Conservation (phyloP, 2,329 filamentous ascomycete species). For the Penicillium sp. region DNA sequence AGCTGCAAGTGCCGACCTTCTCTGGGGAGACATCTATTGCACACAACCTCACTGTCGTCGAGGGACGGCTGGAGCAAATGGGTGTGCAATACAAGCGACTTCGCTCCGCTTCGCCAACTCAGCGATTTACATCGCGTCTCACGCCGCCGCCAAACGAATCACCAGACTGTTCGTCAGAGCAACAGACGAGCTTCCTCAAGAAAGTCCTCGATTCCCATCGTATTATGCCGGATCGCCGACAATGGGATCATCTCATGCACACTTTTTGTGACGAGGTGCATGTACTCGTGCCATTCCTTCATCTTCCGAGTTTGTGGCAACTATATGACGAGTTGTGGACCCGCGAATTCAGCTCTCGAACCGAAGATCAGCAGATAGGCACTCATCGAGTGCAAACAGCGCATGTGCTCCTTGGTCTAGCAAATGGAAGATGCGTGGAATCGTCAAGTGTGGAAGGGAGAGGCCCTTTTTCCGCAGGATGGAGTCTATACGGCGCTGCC, state of each 20-base stretch:
- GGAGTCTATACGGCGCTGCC: slow-evolving; percentile 28
- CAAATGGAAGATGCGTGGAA: slow-evolving; percentile 27
- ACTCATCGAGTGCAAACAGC: slow-evolving; percentile 17
- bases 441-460: slow-evolving; percentile 6
- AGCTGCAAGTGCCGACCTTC: slow-evolving; percentile 17
- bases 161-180: neutral
- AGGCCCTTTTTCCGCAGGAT: slow-evolving; percentile 26
- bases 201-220: slow-evolving; percentile 9
- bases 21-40: slow-evolving; percentile 26
- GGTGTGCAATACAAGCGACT: slow-evolving; percentile 15
- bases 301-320: slow-evolving; percentile 19
- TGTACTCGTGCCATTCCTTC: slow-evolving; percentile 27
- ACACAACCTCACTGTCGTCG: slow-evolving; percentile 24
- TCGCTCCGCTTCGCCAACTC: slow-evolving; percentile 8
- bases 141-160: slow-evolving; percentile 14
- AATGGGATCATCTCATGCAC: slow-evolving; percentile 20
- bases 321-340: slow-evolving; percentile 19
- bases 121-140: slow-evolving; percentile 9
- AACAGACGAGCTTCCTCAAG: neutral
- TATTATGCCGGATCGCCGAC: slow-evolving; percentile 9
- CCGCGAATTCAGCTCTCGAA: neutral
- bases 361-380: neutral
- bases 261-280: slow-evolving; percentile 28
- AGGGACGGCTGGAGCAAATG: slow-evolving; percentile 21
- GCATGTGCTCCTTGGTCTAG: slow-evolving; percentile 23